phyloP scores from a whole-genome alignment of 148 eudicot species.

The Mesembryanthemum crystallinum region DNA sequence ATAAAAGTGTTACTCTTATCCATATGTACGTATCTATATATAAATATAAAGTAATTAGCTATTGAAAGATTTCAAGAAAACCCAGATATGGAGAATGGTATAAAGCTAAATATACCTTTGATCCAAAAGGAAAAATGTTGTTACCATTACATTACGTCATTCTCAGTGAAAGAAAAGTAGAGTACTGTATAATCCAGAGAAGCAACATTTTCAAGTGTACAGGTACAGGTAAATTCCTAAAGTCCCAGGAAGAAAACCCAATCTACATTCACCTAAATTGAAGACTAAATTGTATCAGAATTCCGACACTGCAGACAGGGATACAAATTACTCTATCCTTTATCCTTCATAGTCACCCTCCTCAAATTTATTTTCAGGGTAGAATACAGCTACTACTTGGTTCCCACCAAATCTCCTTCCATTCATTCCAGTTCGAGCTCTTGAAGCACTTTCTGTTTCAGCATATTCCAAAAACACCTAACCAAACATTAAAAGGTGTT shows the following conservation, averaged over 20 bases:
- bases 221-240: not conserved
- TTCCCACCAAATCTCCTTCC: conserved; percentile 86
- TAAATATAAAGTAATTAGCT: too few relatives aligned
- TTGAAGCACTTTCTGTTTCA: conserved; percentile 67
- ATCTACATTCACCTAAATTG: conserved; percentile 13
- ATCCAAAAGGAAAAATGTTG: not conserved
- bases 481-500: not conserved
- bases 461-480: conserved; percentile 89
- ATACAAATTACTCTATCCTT: not conserved
- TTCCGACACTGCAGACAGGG: not conserved
- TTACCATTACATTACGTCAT: not conserved
- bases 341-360: conserved; percentile 68
- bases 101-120: not conserved
- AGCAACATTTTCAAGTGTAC: not conserved
- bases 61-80: too few relatives aligned
- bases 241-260: not conserved
- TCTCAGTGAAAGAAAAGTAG: not conserved
- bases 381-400: conserved; percentile 75
- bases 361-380: conserved; percentile 68
- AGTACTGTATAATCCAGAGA: too few relatives aligned
- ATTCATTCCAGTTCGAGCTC: conserved; percentile 68
- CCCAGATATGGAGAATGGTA: too few relatives aligned
- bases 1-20: too few relatives aligned
- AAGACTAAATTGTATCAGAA: not conserved
- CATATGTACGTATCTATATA: too few relatives aligned